Percentiles rank a stretch among this genome's conserved stretches.
Evolutionary conservation across 106 monocot genomes (phyloP).

Genomic region (Ottelia alismoides): DNA sequence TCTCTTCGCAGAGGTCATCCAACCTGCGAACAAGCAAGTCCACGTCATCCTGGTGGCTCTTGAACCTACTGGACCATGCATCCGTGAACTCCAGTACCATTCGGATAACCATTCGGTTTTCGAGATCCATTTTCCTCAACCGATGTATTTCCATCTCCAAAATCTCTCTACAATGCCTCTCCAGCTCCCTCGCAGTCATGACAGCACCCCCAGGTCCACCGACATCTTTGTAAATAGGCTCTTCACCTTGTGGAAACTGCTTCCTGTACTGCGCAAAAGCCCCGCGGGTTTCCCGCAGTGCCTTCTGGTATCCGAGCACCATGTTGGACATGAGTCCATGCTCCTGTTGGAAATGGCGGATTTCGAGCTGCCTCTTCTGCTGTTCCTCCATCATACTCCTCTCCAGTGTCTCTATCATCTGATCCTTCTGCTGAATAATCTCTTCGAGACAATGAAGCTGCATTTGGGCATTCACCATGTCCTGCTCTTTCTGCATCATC

Average conservation of each 20-base stretch:
- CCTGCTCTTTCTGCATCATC: constrained; percentile 50
- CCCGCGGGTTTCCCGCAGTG: constrained; percentile 36
- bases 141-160: constrained; percentile 37
- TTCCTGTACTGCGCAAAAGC: constrained; percentile 63
- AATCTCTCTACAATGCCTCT: constrained; percentile 34
- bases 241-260: constrained; percentile 39
- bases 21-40: constrained; percentile 15
- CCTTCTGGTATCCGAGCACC: constrained; percentile 64
- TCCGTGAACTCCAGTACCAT: constrained; percentile 29
- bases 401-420: constrained; percentile 38
- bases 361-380: constrained; percentile 38
- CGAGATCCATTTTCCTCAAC: constrained; percentile 36
- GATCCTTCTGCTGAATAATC: constrained; percentile 57
- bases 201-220: constrained; percentile 49
- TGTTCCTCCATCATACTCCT: constrained; percentile 49
- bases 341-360: constrained; percentile 60
- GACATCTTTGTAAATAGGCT: constrained; percentile 65
- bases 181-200: constrained; percentile 49
- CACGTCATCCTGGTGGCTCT: constrained; percentile 13
- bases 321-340: constrained; percentile 43
- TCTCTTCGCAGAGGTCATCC: constrained; percentile 13
- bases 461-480: constrained; percentile 33
- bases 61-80: constrained; percentile 41
- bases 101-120: constrained; percentile 9
- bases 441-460: constrained; percentile 40